Evolutionary conservation across 2,329 filamentous ascomycete genomes (phyloP).

Genomic region (Colletotrichum tabaci): DNA sequence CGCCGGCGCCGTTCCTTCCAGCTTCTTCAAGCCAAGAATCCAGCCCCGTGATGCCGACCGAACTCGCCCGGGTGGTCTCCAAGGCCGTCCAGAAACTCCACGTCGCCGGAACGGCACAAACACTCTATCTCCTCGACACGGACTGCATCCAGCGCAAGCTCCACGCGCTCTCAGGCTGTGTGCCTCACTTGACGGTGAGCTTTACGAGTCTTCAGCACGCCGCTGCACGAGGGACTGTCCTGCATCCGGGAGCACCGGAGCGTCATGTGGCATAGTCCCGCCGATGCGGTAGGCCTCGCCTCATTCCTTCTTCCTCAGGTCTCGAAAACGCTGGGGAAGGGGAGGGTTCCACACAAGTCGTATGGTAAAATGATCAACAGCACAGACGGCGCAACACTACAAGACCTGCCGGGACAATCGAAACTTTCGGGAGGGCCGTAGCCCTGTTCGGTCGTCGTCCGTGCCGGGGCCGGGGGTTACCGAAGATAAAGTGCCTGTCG

Average conservation of each 20-base stretch:
- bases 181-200: background rate
- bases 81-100: background rate
- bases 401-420: too few relatives aligned
- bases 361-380: background rate
- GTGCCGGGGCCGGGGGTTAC: conserved; percentile 7
- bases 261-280: conserved; percentile 8
- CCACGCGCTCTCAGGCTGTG: background rate
- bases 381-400: background rate
- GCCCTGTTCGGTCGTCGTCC: conserved; percentile 3
- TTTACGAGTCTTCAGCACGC: background rate
- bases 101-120: background rate
- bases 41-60: background rate
- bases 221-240: background rate
- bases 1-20: background rate
- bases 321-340: background rate
- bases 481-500: background rate
- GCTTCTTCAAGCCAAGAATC: background rate
- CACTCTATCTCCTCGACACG: background rate
- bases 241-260: conserved; percentile 35
- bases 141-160: too few relatives aligned
- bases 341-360: too few relatives aligned
- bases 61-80: background rate
- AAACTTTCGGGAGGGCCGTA: background rate
- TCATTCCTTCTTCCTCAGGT: background rate
- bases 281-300: background rate